These are phyloP conservation scores for Naumovozyma baii DNA, from an alignment of 805 yeast species.

Conservation along the genomic window DNA sequence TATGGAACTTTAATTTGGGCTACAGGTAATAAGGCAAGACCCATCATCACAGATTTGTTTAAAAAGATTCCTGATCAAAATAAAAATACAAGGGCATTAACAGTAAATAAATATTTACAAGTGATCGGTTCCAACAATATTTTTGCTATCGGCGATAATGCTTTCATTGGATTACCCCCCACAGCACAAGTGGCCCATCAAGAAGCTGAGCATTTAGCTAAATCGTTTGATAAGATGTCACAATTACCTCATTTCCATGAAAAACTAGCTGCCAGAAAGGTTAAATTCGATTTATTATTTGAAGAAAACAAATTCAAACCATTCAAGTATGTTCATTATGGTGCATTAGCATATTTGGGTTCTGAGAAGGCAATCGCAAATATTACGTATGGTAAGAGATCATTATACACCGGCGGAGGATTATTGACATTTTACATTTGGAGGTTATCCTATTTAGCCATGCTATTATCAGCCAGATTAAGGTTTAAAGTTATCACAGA, in stretches of 20 bases:
- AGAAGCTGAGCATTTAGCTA: slow-evolving; percentile 75
- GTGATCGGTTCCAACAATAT: slow-evolving; percentile 77
- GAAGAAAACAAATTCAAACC: slow-evolving; percentile 46
- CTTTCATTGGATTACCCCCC: slow-evolving; percentile 81
- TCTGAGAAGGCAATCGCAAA: slow-evolving; percentile 92
- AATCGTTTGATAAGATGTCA: slow-evolving; percentile 53
- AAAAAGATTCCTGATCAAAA: slow-evolving; percentile 67
- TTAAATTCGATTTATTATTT: slow-evolving; percentile 34
- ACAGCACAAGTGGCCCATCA: slow-evolving; percentile 97
- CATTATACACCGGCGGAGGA: slow-evolving; percentile 80
- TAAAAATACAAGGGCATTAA: slow-evolving; percentile 77
- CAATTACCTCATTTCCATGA: slow-evolving; percentile 32
- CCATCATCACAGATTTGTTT: slow-evolving; percentile 56
- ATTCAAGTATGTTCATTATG: slow-evolving; percentile 78
- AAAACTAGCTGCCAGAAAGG: slow-evolving; percentile 31
- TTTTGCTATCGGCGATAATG: slow-evolving; percentile 90
- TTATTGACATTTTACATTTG: slow-evolving; percentile 80
- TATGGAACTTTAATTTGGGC: slow-evolving; percentile 96
- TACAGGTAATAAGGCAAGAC: slow-evolving; percentile 87
- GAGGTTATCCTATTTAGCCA: slow-evolving; percentile 83
- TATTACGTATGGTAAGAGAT: slow-evolving; percentile 68
- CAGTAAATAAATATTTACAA: slow-evolving; percentile 67
- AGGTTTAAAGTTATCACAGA: slow-evolving; percentile 78
- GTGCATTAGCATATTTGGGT: slow-evolving; percentile 89
- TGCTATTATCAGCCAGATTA: slow-evolving; percentile 82